A percentile compares a stretch with the other conserved stretches of the same genome.
These are phyloP conservation scores for Prasinococcaceae sp. DNA, from an alignment of 139 green algal genomes.

Conservation along the genomic window DNA sequence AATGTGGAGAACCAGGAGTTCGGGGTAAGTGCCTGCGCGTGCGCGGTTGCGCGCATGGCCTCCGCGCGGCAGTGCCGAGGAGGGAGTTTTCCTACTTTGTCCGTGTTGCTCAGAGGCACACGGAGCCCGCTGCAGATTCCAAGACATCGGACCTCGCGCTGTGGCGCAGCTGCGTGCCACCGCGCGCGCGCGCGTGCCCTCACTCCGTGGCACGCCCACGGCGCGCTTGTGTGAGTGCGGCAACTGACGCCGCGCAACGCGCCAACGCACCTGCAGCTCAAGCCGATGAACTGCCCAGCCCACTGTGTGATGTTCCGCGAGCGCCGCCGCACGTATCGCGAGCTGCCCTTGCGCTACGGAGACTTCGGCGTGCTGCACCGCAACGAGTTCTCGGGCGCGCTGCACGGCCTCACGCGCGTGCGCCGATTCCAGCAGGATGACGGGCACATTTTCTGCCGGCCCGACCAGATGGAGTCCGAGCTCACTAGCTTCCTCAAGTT, in stretches of 20 bases:
- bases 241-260: too few relatives aligned
- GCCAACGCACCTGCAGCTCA: too few relatives aligned
- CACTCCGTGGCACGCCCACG: too few relatives aligned
- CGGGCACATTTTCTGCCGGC: conserved; percentile 94
- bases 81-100: too few relatives aligned
- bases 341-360: conserved; percentile 82
- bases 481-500: conserved; percentile 68
- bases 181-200: too few relatives aligned
- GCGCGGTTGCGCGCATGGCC: too few relatives aligned
- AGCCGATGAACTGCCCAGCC: conserved; percentile 98
- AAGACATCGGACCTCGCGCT: too few relatives aligned
- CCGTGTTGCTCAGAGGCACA: too few relatives aligned
- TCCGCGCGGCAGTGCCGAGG: too few relatives aligned
- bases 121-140: too few relatives aligned
- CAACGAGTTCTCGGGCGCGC: conserved; percentile 31
- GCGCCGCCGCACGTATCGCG: conserved; percentile 74
- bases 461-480: conserved; percentile 67
- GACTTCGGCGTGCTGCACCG: conserved; percentile 96
- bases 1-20: conserved; percentile 79
- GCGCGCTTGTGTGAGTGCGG: too few relatives aligned
- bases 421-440: conserved; percentile 96
- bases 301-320: conserved; percentile 93
- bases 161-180: too few relatives aligned
- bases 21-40: conserved; percentile 46
- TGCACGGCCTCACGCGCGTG: conserved; percentile 43